Evolutionary conservation across 208 protist genomes (phyloP).

Genomic region (Leishmania martiniquensis): DNA sequence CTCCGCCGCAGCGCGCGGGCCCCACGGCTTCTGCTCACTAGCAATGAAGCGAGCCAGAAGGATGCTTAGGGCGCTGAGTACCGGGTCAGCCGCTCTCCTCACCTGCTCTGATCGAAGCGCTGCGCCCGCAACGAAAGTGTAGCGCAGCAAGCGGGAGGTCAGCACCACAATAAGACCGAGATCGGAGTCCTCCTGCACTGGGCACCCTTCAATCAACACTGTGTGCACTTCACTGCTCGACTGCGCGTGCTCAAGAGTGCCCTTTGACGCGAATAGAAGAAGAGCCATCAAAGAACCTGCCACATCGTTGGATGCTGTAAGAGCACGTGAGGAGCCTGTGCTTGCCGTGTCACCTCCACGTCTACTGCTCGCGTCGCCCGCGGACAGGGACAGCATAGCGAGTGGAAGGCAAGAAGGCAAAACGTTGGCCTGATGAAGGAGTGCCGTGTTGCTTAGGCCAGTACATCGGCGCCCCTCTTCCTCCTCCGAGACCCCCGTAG

Average conservation of each 20-base stretch:
- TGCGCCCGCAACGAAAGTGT: constrained; percentile 12
- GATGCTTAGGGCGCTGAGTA: constrained; percentile 30
- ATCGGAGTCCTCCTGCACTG: constrained; percentile 21
- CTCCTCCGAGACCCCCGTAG: not conserved
- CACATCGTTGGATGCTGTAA: not conserved
- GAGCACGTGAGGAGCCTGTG: not conserved
- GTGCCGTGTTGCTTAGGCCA: constrained; percentile 24
- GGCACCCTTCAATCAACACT: not conserved
- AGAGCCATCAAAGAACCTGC: constrained; percentile 3
- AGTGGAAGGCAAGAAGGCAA: not conserved
- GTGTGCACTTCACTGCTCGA: not conserved
- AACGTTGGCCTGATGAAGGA: constrained; percentile 16
- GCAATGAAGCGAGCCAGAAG: constrained; percentile 47
- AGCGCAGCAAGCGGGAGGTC: constrained; percentile 22
- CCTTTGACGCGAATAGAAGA: constrained; percentile 10
- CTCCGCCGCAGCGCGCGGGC: not conserved
- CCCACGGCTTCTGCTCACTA: constrained; percentile 6
- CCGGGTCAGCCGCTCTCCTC: constrained; percentile 12
- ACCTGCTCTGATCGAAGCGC: constrained; percentile 12
- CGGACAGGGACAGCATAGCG: constrained; percentile 6
- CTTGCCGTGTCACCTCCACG: not conserved
- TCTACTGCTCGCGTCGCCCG: not conserved
- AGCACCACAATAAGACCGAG: constrained; percentile 29
- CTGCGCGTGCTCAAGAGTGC: constrained; percentile 11
- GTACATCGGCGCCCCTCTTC: constrained; percentile 26